phyloP scores from a whole-genome alignment of 2,329 filamentous ascomycete species.

The Pseudogymnoascus sp. region DNA sequence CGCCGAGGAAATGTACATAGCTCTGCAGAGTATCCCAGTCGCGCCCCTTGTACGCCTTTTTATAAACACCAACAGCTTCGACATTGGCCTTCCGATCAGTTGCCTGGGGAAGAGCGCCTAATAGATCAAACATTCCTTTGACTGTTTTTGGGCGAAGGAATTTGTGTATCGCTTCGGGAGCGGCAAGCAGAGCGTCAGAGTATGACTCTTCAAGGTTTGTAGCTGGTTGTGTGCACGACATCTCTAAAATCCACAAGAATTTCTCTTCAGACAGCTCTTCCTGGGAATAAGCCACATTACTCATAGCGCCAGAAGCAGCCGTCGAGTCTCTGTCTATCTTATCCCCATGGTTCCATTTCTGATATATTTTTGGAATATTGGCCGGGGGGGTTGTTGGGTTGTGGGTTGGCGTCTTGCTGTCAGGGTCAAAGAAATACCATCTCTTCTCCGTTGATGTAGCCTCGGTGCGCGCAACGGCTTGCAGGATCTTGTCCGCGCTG shows the following conservation, averaged over 20 bases:
- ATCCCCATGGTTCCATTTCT: conserved; percentile 6
- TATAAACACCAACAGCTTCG: not conserved
- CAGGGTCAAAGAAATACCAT: conserved; percentile 48
- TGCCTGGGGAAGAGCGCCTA: conserved; percentile 10
- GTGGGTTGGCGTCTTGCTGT: not conserved
- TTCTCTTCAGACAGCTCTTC: not conserved
- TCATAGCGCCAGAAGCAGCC: not conserved
- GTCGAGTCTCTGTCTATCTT: not conserved
- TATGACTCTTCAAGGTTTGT: not conserved
- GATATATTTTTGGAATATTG: conserved; percentile 18
- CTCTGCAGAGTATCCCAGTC: conserved; percentile 23
- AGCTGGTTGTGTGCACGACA: not conserved
- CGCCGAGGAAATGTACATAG: conserved; percentile 18
- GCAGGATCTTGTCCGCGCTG: conserved; percentile 39
- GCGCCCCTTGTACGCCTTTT: not conserved
- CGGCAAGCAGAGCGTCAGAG: not conserved
- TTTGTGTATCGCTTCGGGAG: not conserved
- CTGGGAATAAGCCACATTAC: not conserved
- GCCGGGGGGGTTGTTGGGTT: conserved; percentile 15
- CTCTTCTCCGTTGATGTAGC: conserved; percentile 41
- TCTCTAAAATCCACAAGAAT: not conserved
- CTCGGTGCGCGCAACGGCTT: conserved; percentile 53
- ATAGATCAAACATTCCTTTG: conserved; percentile 11
- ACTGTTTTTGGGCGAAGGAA: conserved; percentile 7
- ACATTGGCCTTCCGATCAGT: not conserved